These are phyloP conservation scores for Diaporthe caulivora DNA, from an alignment of 2,329 filamentous ascomycete genomes.

Conservation along the genomic window DNA sequence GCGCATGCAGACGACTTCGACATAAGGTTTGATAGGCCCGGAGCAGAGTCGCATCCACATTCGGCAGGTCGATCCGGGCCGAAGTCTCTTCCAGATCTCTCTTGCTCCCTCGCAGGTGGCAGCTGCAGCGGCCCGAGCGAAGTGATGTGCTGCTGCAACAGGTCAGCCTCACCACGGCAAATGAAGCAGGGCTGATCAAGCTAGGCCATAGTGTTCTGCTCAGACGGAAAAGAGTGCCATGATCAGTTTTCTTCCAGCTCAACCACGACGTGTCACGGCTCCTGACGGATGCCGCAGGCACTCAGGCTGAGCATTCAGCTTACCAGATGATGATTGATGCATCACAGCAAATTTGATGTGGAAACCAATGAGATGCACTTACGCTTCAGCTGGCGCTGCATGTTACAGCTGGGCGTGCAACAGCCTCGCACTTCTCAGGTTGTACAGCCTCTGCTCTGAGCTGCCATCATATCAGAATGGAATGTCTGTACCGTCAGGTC, in stretches of 20 bases:
- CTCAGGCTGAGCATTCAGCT: conserved; percentile 40
- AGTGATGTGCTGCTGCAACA: neutral
- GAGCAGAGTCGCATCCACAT: conserved; percentile 2
- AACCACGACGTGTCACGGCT: conserved; percentile 32
- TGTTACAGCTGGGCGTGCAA: neutral
- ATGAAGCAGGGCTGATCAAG: conserved; percentile 8
- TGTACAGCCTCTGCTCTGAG: neutral
- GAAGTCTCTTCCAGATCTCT: neutral
- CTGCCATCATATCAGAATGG: neutral
- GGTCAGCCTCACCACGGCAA: conserved; percentile 35
- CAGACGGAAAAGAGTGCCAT: conserved; percentile 34
- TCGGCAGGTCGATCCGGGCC: conserved; percentile 6
- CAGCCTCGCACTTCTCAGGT: no score
- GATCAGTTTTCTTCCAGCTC: conserved; percentile 36
- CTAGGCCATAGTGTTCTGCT: conserved; percentile 1
- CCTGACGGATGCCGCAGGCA: conserved; percentile 5
- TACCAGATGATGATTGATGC: conserved; percentile 39
- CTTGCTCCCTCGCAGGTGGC: neutral
- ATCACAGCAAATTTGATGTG: conserved; percentile 29
- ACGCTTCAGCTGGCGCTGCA: conserved; percentile 18
- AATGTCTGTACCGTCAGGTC: conserved; percentile 62
- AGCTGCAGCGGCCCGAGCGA: neutral
- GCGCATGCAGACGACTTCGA: neutral
- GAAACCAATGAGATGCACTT: conserved; percentile 24
- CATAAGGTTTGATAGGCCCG: neutral